phyloP scores from a whole-genome alignment of 176 grass and related monocot genomes.

The Phoenix roebelenii region DNA sequence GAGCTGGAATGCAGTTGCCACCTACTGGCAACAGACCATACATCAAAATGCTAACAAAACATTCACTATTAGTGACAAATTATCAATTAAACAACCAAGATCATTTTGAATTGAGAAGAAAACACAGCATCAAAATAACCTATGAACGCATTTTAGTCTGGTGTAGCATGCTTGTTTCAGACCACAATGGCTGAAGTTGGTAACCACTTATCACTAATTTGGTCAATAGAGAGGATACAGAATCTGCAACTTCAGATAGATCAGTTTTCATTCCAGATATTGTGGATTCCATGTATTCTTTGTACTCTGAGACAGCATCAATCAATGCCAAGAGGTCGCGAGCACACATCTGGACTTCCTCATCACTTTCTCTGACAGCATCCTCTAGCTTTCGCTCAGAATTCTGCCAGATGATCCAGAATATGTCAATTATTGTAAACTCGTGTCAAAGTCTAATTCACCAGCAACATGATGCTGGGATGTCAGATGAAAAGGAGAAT shows the following conservation, averaged over 20 bases:
- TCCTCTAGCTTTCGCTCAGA: constrained; percentile 37
- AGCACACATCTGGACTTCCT: constrained; percentile 42
- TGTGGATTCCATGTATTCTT: constrained; percentile 47
- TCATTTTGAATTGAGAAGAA: too few species aligned
- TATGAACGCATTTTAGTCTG: too few species aligned
- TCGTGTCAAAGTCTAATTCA: background rate
- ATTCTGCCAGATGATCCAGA: constrained; percentile 23
- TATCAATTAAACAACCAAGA: too few species aligned
- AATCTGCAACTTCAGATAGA: constrained; percentile 44
- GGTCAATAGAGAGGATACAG: constrained; percentile 34
- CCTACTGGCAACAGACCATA: too few species aligned
- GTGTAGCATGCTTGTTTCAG: constrained; percentile 13
- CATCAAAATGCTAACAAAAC: too few species aligned
- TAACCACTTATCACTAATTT: constrained; percentile 14
- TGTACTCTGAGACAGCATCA: constrained; percentile 40
- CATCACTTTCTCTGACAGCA: constrained; percentile 15
- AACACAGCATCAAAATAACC: too few species aligned
- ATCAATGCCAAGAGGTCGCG: constrained; percentile 42
- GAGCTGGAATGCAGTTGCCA: too few species aligned
- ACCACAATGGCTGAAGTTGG: constrained; percentile 6
- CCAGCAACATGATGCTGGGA: background rate
- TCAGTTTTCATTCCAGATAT: constrained; percentile 31
- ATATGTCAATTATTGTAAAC: background rate
- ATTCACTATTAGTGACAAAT: too few species aligned
- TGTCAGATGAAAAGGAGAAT: background rate